Percentiles rank a stretch among this genome's conserved stretches.
Evolutionary conservation across 75 land plant species (phyloP).

Genomic region (Cupressus sempervirens): DNA sequence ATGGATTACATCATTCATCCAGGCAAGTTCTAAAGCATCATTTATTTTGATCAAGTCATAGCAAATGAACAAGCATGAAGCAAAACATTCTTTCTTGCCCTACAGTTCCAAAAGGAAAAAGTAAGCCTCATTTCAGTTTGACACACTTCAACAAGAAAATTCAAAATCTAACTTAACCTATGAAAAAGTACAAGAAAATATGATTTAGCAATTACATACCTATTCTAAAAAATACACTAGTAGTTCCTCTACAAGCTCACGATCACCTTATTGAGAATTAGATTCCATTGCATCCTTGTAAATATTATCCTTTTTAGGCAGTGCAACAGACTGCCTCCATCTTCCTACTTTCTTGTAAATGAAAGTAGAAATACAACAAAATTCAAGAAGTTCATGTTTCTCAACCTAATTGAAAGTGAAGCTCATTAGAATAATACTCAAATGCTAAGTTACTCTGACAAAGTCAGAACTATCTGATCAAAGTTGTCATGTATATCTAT

Average conservation of each 20-base stretch:
- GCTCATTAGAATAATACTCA: background rate
- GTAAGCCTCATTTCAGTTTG: no score
- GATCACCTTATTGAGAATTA: conserved; percentile 89
- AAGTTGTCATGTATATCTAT: conserved; percentile 97
- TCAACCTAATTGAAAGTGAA: no score
- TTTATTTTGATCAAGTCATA: conserved; percentile 93
- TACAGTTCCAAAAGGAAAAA: no score
- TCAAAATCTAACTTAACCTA: background rate
- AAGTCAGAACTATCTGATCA: conserved; percentile 94
- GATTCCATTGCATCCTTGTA: conserved; percentile 99
- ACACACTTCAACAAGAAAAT: no score
- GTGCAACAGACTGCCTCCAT: no score
- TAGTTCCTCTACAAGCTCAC: no score
- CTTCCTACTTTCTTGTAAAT: no score
- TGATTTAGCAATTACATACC: conserved; percentile 30
- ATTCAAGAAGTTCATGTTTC: no score
- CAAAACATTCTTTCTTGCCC: no score
- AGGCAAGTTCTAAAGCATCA: conserved; percentile 90
- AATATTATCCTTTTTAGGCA: no score
- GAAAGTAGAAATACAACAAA: no score
- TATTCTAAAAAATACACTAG: conserved; percentile 93
- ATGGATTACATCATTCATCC: conserved; percentile 96
- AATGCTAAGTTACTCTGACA: conserved; percentile 55
- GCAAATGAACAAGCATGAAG: no score
- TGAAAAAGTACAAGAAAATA: background rate